Evolutionary conservation across 305 asterid species (phyloP).

Genomic region (Salvia sclarea): DNA sequence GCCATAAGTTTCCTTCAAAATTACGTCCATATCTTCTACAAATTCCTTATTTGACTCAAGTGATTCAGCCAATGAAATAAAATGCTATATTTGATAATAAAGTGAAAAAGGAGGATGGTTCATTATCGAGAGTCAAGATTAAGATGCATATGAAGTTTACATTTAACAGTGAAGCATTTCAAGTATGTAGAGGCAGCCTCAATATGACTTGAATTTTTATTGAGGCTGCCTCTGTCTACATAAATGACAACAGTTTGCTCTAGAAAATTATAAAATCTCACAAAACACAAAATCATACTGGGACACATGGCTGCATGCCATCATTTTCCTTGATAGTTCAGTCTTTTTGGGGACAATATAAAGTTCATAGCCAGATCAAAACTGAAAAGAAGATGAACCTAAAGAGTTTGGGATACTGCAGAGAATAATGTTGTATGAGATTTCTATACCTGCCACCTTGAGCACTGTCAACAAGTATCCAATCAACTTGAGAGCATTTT

Average conservation of each 20-base stretch:
- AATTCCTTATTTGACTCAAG: neutral
- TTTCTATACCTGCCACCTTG: slow-evolving; percentile 72
- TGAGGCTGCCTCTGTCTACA: neutral
- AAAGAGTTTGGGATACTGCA: neutral
- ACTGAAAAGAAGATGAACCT: slow-evolving; percentile 1
- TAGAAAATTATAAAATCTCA: neutral
- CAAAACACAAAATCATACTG: neutral
- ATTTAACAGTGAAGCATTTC: neutral
- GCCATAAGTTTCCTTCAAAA: neutral
- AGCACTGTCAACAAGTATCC: slow-evolving; percentile 92
- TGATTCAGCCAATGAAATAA: slow-evolving; percentile 11
- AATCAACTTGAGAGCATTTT: slow-evolving; percentile 69
- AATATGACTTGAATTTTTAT: neutral
- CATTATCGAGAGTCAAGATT: neutral
- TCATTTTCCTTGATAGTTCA: neutral
- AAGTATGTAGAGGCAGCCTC: slow-evolving; percentile 2
- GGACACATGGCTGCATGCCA: neutral
- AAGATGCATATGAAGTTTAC: neutral
- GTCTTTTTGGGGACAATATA: neutral
- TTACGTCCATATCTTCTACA: neutral
- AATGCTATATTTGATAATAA: neutral
- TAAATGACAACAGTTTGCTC: neutral
- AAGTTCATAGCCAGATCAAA: neutral
- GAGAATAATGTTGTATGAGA: neutral
- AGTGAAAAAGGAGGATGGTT: neutral